phyloP scores from a whole-genome alignment of 331 rosid species.

The Quercus tomentella region DNA sequence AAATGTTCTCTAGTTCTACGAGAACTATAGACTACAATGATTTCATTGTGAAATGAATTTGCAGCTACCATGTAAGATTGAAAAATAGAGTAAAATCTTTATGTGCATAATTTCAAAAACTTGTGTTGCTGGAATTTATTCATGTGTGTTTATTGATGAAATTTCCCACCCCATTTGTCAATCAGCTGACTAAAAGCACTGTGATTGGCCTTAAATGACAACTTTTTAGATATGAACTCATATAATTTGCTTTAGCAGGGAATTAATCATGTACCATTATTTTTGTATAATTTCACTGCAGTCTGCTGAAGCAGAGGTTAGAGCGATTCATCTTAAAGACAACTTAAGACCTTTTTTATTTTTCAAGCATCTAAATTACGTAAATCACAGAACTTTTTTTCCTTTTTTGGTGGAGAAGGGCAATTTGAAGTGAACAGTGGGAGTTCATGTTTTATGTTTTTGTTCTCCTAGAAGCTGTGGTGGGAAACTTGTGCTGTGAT shows the following conservation, averaged over 20 bases:
- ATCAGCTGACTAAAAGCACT: neutral
- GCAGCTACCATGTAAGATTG: neutral
- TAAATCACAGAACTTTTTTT: neutral
- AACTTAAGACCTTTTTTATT: neutral
- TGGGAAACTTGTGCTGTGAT: neutral
- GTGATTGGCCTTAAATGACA: neutral
- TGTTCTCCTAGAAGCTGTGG: neutral
- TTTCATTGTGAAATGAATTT: neutral
- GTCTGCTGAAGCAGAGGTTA: neutral
- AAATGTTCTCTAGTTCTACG: neutral
- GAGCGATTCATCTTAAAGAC: neutral
- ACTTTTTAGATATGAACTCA: neutral
- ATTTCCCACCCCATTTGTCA: neutral
- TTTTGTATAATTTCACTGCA: neutral
- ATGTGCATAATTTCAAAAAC: neutral
- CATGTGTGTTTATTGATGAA: neutral
- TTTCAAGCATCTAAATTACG: neutral
- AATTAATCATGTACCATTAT: neutral
- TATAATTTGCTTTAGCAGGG: neutral
- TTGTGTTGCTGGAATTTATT: neutral
- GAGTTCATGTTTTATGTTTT: neutral
- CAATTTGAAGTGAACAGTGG: neutral
- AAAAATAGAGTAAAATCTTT: neutral
- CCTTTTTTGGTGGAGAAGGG: neutral
- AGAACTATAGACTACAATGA: neutral